Evolutionary conservation across 2,329 filamentous ascomycete genomes (phyloP).

Genomic region (Fusarium chaquense): DNA sequence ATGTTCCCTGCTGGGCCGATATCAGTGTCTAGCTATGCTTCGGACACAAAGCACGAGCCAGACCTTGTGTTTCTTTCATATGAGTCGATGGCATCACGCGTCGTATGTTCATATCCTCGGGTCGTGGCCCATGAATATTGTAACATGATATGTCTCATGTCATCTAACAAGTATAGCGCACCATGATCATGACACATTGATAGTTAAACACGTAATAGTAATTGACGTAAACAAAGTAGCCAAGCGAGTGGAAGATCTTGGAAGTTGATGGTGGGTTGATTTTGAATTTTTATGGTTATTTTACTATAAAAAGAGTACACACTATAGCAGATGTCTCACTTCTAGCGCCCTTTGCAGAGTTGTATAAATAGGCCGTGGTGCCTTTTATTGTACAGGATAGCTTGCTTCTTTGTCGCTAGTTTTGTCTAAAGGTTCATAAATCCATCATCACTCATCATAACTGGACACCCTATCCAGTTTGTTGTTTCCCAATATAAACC

Average conservation of each 20-base stretch:
- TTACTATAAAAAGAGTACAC: conserved; percentile 8
- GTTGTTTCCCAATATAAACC: conserved; percentile 17
- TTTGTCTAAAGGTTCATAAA: conserved; percentile 44
- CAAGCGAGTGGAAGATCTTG: neutral
- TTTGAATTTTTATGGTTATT: conserved; percentile 18
- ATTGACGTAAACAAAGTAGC: neutral
- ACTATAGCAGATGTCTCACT: conserved; percentile 13
- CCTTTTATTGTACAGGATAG: conserved; percentile 38
- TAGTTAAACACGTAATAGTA: neutral
- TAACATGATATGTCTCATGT: neutral
- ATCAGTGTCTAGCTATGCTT: neutral
- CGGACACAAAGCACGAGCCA: neutral
- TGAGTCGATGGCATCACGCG: neutral
- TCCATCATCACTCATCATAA: conserved; percentile 43
- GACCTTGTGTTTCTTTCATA: neutral
- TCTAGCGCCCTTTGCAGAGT: conserved; percentile 25
- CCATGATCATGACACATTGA: neutral
- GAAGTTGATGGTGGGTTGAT: neutral
- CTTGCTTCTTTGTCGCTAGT: conserved; percentile 31
- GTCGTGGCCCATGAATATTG: neutral
- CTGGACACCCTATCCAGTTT: conserved; percentile 27
- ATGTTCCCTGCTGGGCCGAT: neutral
- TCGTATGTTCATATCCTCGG: neutral
- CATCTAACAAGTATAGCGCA: neutral
- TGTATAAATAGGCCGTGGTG: conserved; percentile 23